Conservation (phyloP, 2,329 filamentous ascomycete genomes). For the Xenoacremonium recifei region DNA sequence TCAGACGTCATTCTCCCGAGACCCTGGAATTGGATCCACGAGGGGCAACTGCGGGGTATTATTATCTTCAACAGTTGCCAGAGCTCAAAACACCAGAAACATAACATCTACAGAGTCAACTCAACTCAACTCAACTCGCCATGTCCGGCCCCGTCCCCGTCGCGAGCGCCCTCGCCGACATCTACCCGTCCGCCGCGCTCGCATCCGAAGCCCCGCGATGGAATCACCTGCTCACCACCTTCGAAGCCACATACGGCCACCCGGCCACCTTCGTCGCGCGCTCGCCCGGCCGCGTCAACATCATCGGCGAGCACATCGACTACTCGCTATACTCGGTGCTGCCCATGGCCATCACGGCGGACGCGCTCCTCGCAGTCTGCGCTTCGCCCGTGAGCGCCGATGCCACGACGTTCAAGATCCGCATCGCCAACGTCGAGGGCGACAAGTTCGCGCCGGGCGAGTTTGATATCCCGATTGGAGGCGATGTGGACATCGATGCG, state of each 20-base stretch:
- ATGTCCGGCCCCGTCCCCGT: slow-evolving; percentile 68
- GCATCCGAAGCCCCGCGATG: slow-evolving; percentile 70
- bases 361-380: slow-evolving; percentile 81
- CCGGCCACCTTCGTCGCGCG: slow-evolving; percentile 79
- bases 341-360: slow-evolving; percentile 91
- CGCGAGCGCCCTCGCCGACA: slow-evolving; percentile 71
- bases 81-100: no score
- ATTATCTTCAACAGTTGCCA: no score
- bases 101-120: no score
- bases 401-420: slow-evolving; percentile 61
- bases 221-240: slow-evolving; percentile 69
- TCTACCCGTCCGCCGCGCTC: slow-evolving; percentile 77
- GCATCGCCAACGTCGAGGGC: slow-evolving; percentile 75
- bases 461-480: slow-evolving; percentile 66
- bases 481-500: slow-evolving; percentile 76
- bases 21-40: neutral
- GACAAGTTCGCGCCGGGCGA: slow-evolving; percentile 73
- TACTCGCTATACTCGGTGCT: slow-evolving; percentile 96
- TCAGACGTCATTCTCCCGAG: neutral
- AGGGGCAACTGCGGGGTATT: neutral
- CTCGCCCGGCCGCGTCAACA: slow-evolving; percentile 93
- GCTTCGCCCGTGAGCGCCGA: slow-evolving; percentile 48
- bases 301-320: slow-evolving; percentile 99
- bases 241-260: slow-evolving; percentile 67
- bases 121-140: no score